These are phyloP conservation scores for Suillus hirtellus DNA, from an alignment of 768 basidiomycete genomes.

Conservation along the genomic window DNA sequence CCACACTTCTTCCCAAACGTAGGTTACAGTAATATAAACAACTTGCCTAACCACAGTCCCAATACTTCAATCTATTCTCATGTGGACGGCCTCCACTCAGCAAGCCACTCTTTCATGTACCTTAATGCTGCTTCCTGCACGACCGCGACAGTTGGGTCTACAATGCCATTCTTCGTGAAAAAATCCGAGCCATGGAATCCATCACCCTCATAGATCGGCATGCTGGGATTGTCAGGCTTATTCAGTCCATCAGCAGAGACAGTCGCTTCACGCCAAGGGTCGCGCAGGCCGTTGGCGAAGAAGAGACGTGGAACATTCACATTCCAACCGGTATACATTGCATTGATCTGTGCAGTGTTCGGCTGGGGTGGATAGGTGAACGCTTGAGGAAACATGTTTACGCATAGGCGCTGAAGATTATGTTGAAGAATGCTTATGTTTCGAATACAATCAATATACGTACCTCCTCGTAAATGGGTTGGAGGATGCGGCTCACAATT, in stretches of 20 bases:
- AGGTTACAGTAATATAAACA: neutral
- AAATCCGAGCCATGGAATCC: slow-evolving; percentile 75
- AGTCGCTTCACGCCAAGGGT: slow-evolving; percentile 73
- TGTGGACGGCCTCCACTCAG: slow-evolving; percentile 31
- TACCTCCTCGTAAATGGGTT: slow-evolving; percentile 32
- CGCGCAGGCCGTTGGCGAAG: slow-evolving; percentile 73
- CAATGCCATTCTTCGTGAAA: slow-evolving; percentile 35
- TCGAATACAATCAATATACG: neutral
- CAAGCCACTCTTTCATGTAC: slow-evolving; percentile 60
- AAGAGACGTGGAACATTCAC: slow-evolving; percentile 58
- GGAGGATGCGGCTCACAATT: slow-evolving; percentile 36
- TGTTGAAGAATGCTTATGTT: neutral
- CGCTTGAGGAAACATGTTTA: slow-evolving; percentile 61
- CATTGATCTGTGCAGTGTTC: slow-evolving; percentile 44
- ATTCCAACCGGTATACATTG: slow-evolving; percentile 61
- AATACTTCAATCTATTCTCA: too few species aligned
- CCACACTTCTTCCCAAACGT: too few species aligned
- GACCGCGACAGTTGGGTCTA: slow-evolving; percentile 50
- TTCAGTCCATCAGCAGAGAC: slow-evolving; percentile 55
- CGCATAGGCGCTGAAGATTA: slow-evolving; percentile 60
- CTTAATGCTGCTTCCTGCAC: slow-evolving; percentile 56
- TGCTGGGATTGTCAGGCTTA: slow-evolving; percentile 47
- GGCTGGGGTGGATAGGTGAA: slow-evolving; percentile 51
- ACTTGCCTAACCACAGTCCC: neutral
- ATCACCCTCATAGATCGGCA: slow-evolving; percentile 58